A percentile compares a stretch with the other conserved stretches of the same genome.
phyloP scores from a whole-genome alignment of 1,284 basidiomycete genomes.

The Melampsora larici-populina region DNA sequence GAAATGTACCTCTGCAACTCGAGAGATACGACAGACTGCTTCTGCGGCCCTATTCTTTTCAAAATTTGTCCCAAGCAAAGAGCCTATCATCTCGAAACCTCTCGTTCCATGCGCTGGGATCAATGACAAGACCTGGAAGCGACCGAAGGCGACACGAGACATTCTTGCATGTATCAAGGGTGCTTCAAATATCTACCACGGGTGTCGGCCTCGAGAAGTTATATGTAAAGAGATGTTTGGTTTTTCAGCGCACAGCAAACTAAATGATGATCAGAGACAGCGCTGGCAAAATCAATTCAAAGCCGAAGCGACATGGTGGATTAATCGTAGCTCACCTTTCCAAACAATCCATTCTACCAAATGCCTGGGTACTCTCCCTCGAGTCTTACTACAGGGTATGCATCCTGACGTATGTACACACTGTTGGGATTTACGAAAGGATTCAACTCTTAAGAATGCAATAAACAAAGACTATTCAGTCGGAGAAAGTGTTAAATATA shows the following conservation, averaged over 20 bases:
- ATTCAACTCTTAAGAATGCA: neutral
- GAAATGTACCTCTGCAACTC: too few relatives aligned
- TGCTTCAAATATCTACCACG: neutral
- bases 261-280: neutral
- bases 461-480: neutral
- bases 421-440: neutral
- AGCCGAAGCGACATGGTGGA: constrained; percentile 2
- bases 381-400: too few relatives aligned
- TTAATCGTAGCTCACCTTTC: neutral
- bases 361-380: neutral
- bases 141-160: neutral
- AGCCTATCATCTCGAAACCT: neutral
- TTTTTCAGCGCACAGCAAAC: neutral
- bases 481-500: neutral
- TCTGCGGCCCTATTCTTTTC: neutral
- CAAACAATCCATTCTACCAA: constrained; percentile 13
- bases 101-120: neutral
- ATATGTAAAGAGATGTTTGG: neutral
- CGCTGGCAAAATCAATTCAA: neutral
- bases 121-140: neutral
- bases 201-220: constrained; percentile 3
- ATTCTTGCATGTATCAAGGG: neutral
- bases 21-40: too few relatives aligned
- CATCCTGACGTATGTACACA: neutral
- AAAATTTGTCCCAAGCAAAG: neutral